Percentiles rank a stretch among this genome's conserved stretches.
These are phyloP conservation scores for Gymnopilus dilepis DNA, from an alignment of 768 basidiomycete genomes.

Conservation along the genomic window DNA sequence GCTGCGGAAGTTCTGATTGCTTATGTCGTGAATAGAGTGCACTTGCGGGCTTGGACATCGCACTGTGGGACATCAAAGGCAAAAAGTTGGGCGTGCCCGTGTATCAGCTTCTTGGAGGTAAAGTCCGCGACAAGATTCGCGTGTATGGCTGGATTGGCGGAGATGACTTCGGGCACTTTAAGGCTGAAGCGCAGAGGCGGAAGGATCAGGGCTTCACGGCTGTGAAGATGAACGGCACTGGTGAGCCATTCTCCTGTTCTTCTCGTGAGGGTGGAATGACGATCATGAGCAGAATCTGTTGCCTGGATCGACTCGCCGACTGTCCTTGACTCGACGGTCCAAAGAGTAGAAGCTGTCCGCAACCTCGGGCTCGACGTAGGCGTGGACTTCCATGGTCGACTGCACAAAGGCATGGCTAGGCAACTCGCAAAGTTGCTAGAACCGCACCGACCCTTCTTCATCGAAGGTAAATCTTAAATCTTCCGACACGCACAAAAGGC, in stretches of 20 bases:
- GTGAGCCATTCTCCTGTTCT: conserved; percentile 33
- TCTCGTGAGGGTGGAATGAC: neutral
- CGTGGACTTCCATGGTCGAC: conserved; percentile 71
- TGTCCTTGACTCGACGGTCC: conserved; percentile 53
- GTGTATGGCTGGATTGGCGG: conserved; percentile 70
- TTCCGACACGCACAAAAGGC: neutral
- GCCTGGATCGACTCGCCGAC: conserved; percentile 68
- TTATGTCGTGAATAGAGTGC: conserved; percentile 43
- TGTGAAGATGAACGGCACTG: conserved; percentile 75
- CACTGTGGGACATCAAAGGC: conserved; percentile 82
- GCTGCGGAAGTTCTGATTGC: too few species aligned
- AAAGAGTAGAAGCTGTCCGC: conserved; percentile 57
- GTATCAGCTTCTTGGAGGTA: conserved; percentile 73
- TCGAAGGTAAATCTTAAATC: conserved; percentile 49
- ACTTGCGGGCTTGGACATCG: conserved; percentile 68
- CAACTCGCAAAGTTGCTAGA: conserved; percentile 68
- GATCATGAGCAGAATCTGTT: conserved; percentile 35
- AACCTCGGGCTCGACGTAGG: conserved; percentile 66
- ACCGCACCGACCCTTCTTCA: conserved; percentile 64
- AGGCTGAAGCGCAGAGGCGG: conserved; percentile 54
- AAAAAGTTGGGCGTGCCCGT: conserved; percentile 70
- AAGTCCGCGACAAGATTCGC: conserved; percentile 61
- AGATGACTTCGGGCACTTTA: conserved; percentile 56
- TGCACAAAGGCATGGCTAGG: conserved; percentile 73
- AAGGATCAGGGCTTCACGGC: conserved; percentile 70